phyloP scores from a whole-genome alignment of 331 rosid species.

The Quercus tomentella region DNA sequence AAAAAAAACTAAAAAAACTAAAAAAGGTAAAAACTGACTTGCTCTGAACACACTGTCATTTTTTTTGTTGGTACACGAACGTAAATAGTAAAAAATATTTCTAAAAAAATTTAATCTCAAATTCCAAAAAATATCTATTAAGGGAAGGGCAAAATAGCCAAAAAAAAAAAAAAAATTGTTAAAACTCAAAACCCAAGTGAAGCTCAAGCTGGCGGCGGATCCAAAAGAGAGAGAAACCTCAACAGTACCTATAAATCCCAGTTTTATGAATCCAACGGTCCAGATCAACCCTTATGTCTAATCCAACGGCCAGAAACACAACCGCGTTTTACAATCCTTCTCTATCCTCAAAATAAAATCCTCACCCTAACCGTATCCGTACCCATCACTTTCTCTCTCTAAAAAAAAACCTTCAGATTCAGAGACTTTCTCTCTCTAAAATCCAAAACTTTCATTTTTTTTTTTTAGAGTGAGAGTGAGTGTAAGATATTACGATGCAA shows the following conservation, averaged over 20 bases:
- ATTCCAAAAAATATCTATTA: conserved; percentile 7
- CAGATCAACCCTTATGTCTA: not conserved
- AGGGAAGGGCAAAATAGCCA: not conserved
- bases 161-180: not conserved
- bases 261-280: conserved; percentile 40
- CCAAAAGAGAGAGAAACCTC: conserved; percentile 14
- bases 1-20: too few species aligned
- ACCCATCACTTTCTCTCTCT: conserved; percentile 18
- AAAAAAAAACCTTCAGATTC: conserved; percentile 27
- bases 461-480: not conserved
- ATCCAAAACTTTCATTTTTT: too few species aligned
- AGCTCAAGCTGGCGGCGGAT: conserved; percentile 85
- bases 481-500: conserved; percentile 54
- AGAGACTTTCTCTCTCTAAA: conserved; percentile 31
- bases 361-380: conserved; percentile 47
- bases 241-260: conserved; percentile 28
- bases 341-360: conserved; percentile 35
- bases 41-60: not conserved
- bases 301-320: conserved; percentile 43
- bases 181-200: too few species aligned
- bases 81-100: not conserved
- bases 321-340: conserved; percentile 73
- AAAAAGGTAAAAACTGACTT: not conserved
- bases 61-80: not conserved
- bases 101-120: too few species aligned